A percentile compares a stretch with the other conserved stretches of the same genome.
Evolutionary conservation across 2,329 filamentous ascomycete species (phyloP).

Genomic region (Penicillium sp.): DNA sequence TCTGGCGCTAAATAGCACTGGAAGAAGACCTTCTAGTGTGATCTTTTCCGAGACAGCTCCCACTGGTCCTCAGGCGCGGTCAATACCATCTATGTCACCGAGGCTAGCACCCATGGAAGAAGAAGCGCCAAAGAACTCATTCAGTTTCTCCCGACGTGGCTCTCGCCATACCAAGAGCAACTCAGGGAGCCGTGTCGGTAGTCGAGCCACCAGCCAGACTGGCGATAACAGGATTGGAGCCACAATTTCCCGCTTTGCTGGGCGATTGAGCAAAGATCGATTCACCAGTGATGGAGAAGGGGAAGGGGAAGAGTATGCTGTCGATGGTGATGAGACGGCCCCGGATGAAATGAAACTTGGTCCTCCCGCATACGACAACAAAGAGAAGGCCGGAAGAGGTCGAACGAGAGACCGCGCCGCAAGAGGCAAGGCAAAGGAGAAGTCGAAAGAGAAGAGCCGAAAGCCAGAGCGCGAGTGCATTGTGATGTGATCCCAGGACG

Average conservation of each 20-base stretch:
- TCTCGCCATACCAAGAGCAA: constrained; percentile 37
- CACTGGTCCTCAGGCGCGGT: constrained; percentile 22
- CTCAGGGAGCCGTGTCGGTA: constrained; percentile 40
- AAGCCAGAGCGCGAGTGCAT: background rate
- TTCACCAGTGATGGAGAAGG: constrained; percentile 34
- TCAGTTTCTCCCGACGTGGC: constrained; percentile 33
- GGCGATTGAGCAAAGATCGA: constrained; percentile 36
- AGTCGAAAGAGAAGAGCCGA: constrained; percentile 1
- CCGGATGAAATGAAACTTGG: constrained; percentile 1
- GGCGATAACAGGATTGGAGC: constrained; percentile 42
- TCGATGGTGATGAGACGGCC: constrained; percentile 43
- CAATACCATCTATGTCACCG: constrained; percentile 30
- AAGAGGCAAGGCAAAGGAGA: background rate
- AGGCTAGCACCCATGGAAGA: constrained; percentile 32
- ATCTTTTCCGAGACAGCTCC: constrained; percentile 30
- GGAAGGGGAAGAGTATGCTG: constrained; percentile 29
- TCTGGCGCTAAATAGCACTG: constrained; percentile 4
- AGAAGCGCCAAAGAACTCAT: constrained; percentile 20
- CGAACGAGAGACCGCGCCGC: background rate
- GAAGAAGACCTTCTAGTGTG: constrained; percentile 32
- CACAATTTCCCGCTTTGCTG: constrained; percentile 41
- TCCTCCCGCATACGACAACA: background rate
- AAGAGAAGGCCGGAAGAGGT: background rate
- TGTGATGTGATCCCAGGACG: constrained; percentile 15
- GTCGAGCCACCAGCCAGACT: constrained; percentile 40